A percentile compares a stretch with the other conserved stretches of the same genome.
These are phyloP conservation scores for Leucocoprinus leucothites DNA, from an alignment of 768 basidiomycete species.

Conservation along the genomic window DNA sequence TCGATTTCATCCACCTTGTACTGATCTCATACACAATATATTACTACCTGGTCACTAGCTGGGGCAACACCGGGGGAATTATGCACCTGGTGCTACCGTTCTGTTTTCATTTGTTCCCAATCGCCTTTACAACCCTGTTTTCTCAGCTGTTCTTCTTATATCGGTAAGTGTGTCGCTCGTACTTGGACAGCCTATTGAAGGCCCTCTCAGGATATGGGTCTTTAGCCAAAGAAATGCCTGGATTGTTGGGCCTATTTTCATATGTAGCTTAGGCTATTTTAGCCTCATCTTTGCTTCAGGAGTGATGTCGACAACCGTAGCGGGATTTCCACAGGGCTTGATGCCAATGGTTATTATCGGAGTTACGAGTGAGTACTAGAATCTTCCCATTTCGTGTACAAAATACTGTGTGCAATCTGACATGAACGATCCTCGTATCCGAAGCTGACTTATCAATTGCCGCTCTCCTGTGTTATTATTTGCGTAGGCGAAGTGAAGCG, in stretches of 20 bases:
- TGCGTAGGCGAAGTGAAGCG: slow-evolving; percentile 4
- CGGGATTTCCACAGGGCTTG: neutral
- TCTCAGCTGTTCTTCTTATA: slow-evolving; percentile 17
- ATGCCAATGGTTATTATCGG: neutral
- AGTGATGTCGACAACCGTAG: neutral
- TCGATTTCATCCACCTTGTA: slow-evolving; percentile 17
- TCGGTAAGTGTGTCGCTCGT: slow-evolving; percentile 7
- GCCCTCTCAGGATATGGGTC: slow-evolving; percentile 12
- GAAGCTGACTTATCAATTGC: slow-evolving; percentile 15
- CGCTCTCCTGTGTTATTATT: slow-evolving; percentile 14
- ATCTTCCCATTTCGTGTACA: neutral
- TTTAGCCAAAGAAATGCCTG: slow-evolving; percentile 12
- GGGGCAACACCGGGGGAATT: slow-evolving; percentile 14
- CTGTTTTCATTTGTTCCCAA: slow-evolving; percentile 15
- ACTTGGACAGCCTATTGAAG: neutral
- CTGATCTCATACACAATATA: slow-evolving; percentile 18
- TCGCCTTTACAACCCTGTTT: slow-evolving; percentile 13
- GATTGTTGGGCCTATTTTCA: slow-evolving; percentile 4
- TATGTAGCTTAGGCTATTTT: slow-evolving; percentile 5
- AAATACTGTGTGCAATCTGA: too few species aligned
- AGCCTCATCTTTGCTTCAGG: slow-evolving; percentile 1
- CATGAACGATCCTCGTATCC: too few species aligned
- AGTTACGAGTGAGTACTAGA: neutral
- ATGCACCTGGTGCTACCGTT: slow-evolving; percentile 8
- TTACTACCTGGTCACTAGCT: slow-evolving; percentile 19